phyloP scores from a whole-genome alignment of 106 monocot genomes.

The Alisma plantagoaquatica region DNA sequence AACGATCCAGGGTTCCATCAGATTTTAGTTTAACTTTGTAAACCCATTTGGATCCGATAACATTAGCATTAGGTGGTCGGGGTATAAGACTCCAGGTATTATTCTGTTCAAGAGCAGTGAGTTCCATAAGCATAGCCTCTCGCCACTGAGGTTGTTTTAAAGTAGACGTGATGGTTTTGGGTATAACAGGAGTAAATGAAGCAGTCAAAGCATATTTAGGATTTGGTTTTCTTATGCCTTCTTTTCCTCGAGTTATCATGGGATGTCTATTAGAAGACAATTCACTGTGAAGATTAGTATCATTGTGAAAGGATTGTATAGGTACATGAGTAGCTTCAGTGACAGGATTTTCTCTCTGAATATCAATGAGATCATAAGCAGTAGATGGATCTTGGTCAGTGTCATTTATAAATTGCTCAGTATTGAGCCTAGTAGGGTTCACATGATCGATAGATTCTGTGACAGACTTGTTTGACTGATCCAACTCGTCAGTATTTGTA shows the following conservation, averaged over 20 bases:
- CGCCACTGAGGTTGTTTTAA: background rate
- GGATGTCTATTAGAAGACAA: background rate
- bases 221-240: background rate
- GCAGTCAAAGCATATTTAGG: background rate
- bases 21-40: background rate
- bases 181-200: background rate
- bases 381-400: background rate
- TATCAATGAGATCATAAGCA: no score
- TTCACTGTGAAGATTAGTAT: background rate
- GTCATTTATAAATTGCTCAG: background rate
- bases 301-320: background rate
- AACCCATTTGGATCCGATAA: background rate
- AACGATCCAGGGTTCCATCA: background rate
- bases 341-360: background rate
- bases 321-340: background rate
- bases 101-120: background rate
- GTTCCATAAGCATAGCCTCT: background rate
- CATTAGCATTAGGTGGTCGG: background rate
- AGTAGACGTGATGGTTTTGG: background rate
- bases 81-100: background rate
- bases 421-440: background rate
- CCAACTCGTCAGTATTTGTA: no score
- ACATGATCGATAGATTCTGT: no score
- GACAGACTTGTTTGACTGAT: no score
- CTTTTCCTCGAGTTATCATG: slow-evolving; percentile 1